Evolutionary conservation across 2,329 filamentous ascomycete genomes (phyloP).

Genomic region (Fusarium mexicanum): DNA sequence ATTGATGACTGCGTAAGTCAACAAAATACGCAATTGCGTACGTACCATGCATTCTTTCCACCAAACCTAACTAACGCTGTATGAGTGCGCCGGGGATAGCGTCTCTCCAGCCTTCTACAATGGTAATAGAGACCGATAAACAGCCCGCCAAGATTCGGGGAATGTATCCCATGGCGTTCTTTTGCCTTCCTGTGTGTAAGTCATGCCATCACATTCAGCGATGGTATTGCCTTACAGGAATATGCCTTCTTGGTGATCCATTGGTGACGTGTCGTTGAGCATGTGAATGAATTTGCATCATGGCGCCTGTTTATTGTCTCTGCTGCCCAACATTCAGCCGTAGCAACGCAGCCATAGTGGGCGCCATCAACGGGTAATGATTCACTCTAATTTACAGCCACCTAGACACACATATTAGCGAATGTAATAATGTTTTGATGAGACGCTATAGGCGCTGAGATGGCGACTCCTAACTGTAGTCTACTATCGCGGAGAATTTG

Average conservation of each 20-base stretch:
- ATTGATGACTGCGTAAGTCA: no score
- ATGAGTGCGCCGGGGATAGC: no score
- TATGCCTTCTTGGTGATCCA: background rate
- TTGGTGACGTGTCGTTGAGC: background rate
- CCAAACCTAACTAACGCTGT: no score
- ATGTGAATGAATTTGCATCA: slow-evolving; percentile 9
- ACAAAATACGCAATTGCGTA: no score
- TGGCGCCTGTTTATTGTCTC: slow-evolving; percentile 12
- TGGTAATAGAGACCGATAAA: no score
- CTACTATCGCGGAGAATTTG: background rate
- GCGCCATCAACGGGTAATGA: slow-evolving; percentile 25
- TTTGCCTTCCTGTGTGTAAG: background rate
- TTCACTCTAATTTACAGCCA: slow-evolving; percentile 23
- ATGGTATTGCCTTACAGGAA: background rate
- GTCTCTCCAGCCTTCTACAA: no score
- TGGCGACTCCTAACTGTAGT: background rate
- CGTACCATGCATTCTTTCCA: no score
- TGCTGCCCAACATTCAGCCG: slow-evolving; percentile 15
- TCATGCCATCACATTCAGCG: background rate
- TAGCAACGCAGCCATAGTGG: slow-evolving; percentile 25
- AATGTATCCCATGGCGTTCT: slow-evolving; percentile 2
- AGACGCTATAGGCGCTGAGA: slow-evolving; percentile 16
- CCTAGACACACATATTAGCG: background rate
- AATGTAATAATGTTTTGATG: background rate
- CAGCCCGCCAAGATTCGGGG: slow-evolving; percentile 1